These are phyloP conservation scores for Immersiella caudata DNA, from an alignment of 495 filamentous ascomycete species.

Conservation along the genomic window DNA sequence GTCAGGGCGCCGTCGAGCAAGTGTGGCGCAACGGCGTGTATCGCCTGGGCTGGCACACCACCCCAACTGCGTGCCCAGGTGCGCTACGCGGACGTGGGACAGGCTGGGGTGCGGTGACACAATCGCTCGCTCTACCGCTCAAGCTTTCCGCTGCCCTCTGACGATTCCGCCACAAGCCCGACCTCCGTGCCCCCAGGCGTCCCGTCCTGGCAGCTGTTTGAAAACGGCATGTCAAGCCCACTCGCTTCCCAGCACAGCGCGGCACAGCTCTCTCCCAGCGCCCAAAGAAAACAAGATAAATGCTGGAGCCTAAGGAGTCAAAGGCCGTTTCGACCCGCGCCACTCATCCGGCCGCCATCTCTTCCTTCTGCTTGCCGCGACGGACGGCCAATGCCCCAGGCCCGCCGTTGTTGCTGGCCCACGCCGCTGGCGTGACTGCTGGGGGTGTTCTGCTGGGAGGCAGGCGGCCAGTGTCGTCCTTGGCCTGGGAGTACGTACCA, in stretches of 20 bases:
- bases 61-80: neutral
- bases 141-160: neutral
- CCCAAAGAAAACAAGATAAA: slow-evolving; percentile 25
- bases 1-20: neutral
- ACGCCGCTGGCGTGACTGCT: slow-evolving; percentile 4
- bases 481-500: slow-evolving; percentile 9
- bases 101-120: slow-evolving; percentile 6
- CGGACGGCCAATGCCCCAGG: slow-evolving; percentile 2
- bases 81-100: neutral
- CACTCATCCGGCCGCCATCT: slow-evolving; percentile 24
- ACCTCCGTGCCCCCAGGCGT: neutral
- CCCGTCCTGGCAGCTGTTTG: slow-evolving; percentile 2
- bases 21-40: slow-evolving; percentile 1
- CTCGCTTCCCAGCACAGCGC: slow-evolving; percentile 23
- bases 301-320: slow-evolving; percentile 35
- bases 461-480: neutral
- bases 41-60: neutral
- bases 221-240: slow-evolving; percentile 27
- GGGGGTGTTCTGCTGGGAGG: neutral
- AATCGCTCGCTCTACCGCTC: neutral
- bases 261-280: slow-evolving; percentile 33
- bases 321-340: slow-evolving; percentile 28
- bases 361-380: slow-evolving; percentile 11
- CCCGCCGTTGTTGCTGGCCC: slow-evolving; percentile 11
- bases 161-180: slow-evolving; percentile 11